phyloP scores from a whole-genome alignment of 2,329 filamentous ascomycete genomes.

The Colletotrichum gloeosporioides region DNA sequence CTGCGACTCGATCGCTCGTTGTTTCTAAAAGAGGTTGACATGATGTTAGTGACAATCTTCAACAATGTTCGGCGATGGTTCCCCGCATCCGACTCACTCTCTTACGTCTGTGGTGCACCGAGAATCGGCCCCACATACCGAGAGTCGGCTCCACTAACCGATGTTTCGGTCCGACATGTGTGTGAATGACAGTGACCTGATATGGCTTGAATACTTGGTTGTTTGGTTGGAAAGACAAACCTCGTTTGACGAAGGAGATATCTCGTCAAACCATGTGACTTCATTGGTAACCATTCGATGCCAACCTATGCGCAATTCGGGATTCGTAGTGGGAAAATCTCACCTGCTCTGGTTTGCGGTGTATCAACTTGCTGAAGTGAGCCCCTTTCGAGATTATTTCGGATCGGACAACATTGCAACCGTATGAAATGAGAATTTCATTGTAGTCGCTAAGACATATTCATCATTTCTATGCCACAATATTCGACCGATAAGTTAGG shows the following conservation, averaged over 20 bases:
- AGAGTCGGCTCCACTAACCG: not conserved
- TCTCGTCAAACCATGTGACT: not conserved
- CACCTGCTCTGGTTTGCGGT: not conserved
- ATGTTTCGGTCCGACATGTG: not conserved
- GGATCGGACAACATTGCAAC: not conserved
- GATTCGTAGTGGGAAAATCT: not conserved
- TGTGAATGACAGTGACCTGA: not conserved
- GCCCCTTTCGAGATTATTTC: not conserved
- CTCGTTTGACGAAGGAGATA: not conserved
- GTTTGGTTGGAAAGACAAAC: not conserved
- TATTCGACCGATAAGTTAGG: not conserved
- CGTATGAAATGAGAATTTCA: not conserved
- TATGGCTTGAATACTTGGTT: not conserved
- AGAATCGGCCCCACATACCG: not conserved
- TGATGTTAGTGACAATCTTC: not conserved
- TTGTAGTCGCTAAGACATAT: not conserved
- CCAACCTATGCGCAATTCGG: no score
- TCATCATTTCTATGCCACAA: not conserved
- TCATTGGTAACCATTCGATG: not conserved
- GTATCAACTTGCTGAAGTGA: not conserved
- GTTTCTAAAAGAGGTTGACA: not conserved
- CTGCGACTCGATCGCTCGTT: not conserved
- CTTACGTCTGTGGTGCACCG: not conserved
- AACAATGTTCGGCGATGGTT: not conserved
- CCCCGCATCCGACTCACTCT: not conserved